Percentiles rank a stretch among this genome's conserved stretches.
These are phyloP conservation scores for Steccherinum ochraceum DNA, from an alignment of 768 basidiomycete genomes.

Conservation along the genomic window DNA sequence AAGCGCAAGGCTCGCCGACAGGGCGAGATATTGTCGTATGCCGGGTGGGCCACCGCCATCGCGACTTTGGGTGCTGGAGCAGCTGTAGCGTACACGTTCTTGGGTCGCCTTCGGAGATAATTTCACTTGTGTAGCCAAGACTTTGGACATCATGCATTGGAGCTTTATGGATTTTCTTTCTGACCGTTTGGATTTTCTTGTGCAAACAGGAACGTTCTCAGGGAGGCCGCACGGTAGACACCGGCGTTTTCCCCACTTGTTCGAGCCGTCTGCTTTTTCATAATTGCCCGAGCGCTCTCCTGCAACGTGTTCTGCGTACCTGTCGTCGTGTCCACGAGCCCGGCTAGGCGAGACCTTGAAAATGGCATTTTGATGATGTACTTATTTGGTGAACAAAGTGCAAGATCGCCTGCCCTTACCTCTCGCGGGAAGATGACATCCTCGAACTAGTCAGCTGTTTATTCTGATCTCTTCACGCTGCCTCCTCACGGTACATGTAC, in stretches of 20 bases:
- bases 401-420: not conserved
- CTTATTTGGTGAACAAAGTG: not conserved
- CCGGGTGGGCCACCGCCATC: slow-evolving; percentile 43
- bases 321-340: no score
- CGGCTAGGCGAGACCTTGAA: not conserved
- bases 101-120: slow-evolving; percentile 16
- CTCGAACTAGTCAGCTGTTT: not conserved
- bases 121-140: slow-evolving; percentile 2
- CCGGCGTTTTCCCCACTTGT: not conserved
- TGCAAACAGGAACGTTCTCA: slow-evolving; percentile 9
- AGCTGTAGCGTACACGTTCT: slow-evolving; percentile 28
- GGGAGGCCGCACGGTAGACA: slow-evolving; percentile 4
- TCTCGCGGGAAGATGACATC: not conserved
- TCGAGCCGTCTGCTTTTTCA: not conserved
- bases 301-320: not conserved
- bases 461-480: not conserved
- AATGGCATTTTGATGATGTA: not conserved
- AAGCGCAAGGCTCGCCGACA: slow-evolving; percentile 67
- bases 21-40: slow-evolving; percentile 46
- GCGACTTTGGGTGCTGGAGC: slow-evolving; percentile 37
- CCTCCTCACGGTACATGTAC: no score
- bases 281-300: not conserved
- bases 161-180: no score
- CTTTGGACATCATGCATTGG: no score
- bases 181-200: no score